phyloP scores from a whole-genome alignment of 306 rosid species.

The Sophora flavescens region DNA sequence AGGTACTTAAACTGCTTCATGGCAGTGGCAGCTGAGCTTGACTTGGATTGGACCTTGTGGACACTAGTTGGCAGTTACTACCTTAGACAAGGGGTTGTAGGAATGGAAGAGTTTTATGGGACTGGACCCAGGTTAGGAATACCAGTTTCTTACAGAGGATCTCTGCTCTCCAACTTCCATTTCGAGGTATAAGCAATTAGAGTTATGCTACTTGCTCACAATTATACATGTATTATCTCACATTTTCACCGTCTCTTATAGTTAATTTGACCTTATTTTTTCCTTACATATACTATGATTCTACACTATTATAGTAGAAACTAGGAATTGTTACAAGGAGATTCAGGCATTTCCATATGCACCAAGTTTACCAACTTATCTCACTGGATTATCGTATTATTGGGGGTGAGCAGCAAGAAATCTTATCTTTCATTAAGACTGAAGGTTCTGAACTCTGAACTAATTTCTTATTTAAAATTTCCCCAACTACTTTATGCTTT shows the following conservation, averaged over 20 bases:
- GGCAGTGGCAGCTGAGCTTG: constrained; percentile 73
- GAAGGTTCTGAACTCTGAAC: too few relatives aligned
- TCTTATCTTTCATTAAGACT: too few relatives aligned
- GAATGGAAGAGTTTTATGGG: constrained; percentile 84
- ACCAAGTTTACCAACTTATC: too few relatives aligned
- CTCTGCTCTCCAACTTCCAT: constrained; percentile 73
- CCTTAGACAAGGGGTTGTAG: constrained; percentile 71
- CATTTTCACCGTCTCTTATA: neutral
- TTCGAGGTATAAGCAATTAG: constrained; percentile 62
- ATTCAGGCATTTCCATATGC: too few relatives aligned
- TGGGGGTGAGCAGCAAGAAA: too few relatives aligned
- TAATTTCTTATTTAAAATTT: too few relatives aligned
- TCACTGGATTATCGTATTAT: too few relatives aligned
- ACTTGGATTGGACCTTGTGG: constrained; percentile 89
- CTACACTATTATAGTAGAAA: neutral
- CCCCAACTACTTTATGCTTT: too few relatives aligned
- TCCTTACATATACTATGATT: neutral
- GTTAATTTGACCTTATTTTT: too few relatives aligned
- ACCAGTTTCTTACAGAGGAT: constrained; percentile 59
- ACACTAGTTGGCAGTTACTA: constrained; percentile 87
- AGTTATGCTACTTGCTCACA: neutral
- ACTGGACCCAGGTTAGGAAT: constrained; percentile 68
- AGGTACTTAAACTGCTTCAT: constrained; percentile 78
- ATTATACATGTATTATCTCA: neutral
- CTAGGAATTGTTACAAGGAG: too few relatives aligned